Conservation (phyloP, 352 stramenopile species). For the Phytophthora pisi region DNA sequence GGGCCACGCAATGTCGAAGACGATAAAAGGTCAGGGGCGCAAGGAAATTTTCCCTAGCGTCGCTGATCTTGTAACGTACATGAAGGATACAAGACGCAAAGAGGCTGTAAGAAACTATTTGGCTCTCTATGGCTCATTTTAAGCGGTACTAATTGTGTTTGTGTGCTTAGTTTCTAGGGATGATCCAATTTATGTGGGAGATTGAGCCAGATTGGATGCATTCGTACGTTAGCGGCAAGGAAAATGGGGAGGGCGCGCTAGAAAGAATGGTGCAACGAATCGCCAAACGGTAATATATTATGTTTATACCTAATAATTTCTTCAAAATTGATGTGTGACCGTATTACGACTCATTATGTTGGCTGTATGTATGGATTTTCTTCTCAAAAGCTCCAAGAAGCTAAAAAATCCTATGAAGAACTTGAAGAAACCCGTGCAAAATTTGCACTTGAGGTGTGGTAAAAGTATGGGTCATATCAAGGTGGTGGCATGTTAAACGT, state of each 20-base stretch:
- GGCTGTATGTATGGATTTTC: neutral
- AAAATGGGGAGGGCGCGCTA: neutral
- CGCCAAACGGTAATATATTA: neutral
- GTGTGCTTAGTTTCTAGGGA: no score
- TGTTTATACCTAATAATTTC: neutral
- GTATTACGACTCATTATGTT: neutral
- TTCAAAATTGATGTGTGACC: neutral
- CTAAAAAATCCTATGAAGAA: conserved; percentile 1
- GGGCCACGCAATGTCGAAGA: neutral
- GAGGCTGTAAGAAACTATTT: neutral
- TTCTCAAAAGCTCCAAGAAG: conserved; percentile 5
- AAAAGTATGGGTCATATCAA: neutral
- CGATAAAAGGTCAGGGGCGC: neutral
- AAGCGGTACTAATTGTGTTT: neutral
- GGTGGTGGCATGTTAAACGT: conserved; percentile 9
- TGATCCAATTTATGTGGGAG: no score
- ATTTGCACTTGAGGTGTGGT: conserved; percentile 1
- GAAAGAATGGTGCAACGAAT: neutral
- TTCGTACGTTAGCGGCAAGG: neutral
- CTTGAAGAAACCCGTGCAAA: conserved; percentile 3
- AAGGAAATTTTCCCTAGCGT: conserved; percentile 1
- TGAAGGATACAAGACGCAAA: neutral
- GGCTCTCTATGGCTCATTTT: neutral
- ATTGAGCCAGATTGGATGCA: neutral
- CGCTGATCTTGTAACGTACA: neutral